phyloP scores from a whole-genome alignment of 2,329 filamentous ascomycete genomes.

The Aureobasidium pullulans region DNA sequence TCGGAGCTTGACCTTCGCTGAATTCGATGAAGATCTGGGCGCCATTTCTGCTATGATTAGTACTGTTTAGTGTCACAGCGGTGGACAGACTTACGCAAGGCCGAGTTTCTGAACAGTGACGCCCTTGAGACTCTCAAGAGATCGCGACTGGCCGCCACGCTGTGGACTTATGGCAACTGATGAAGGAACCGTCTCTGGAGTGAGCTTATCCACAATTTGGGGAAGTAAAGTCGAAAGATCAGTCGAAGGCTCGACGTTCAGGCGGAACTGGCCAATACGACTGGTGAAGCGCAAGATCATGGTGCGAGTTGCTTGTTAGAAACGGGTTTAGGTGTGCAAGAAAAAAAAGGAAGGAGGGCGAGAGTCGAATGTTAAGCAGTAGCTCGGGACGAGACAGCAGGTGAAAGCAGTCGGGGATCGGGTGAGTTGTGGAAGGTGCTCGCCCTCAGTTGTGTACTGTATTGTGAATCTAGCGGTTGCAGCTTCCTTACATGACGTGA shows the following conservation, averaged over 20 bases:
- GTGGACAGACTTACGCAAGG: conserved; percentile 39
- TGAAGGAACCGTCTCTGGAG: conserved; percentile 45
- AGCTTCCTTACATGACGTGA: conserved; percentile 11
- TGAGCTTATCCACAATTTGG: conserved; percentile 54
- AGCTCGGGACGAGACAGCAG: neutral
- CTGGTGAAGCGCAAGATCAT: conserved; percentile 86
- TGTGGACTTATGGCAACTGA: conserved; percentile 54
- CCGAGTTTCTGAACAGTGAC: conserved; percentile 52
- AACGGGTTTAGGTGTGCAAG: neutral
- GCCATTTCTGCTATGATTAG: conserved; percentile 58
- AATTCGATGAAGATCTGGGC: conserved; percentile 87
- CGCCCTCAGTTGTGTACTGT: neutral
- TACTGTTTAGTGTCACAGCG: conserved; percentile 15
- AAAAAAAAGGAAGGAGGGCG: neutral
- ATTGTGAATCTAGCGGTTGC: neutral
- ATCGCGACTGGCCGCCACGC: conserved; percentile 51
- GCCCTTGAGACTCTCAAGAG: conserved; percentile 44
- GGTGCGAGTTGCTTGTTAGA: conserved; percentile 19
- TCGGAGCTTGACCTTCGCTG: conserved; percentile 46
- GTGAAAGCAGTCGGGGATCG: neutral
- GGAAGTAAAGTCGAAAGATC: conserved; percentile 57
- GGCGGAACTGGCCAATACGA: conserved; percentile 84
- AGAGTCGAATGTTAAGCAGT: neutral
- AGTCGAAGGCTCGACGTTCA: conserved; percentile 67
- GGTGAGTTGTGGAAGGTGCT: conserved; percentile 3